Base-by-base conservation (phyloP, 805 yeast species). In the Cyberlindnera saturnus region DNA sequence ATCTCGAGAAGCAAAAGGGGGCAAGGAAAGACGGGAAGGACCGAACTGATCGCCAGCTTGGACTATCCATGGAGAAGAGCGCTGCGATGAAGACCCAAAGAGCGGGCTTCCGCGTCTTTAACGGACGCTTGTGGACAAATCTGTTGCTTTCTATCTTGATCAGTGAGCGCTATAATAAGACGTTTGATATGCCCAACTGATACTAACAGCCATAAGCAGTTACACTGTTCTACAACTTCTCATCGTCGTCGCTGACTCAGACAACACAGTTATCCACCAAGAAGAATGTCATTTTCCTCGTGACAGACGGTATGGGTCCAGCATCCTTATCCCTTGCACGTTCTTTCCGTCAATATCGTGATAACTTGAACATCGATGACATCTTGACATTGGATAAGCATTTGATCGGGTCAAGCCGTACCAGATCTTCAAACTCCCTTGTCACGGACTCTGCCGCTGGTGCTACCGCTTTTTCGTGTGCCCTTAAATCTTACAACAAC, bases 371-470 rank as follows among this genome's bases (percentile, higher is more conserved):
- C 3, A 63, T 73, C 36, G 75, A 77, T 50, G 83, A 82, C 52
- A 63, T 76, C 16, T 69, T 87, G 49, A 62, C 67, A 9, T 56
- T 89, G 26, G 96, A 89, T 62, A 67, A 74, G 46, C 77, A 81
- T 59, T 65, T 88, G 38, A 74, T 89, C 41, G 98, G 98, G 23
- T 74, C 85, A 19, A 84, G 95, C 8, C 74, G 97, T 52, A 90
- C 98, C 0, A 73, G 89, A 48, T 85, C 96, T 15, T 77, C 79
- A 20, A 69, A 73, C 49, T 84, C 95, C 1, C 69, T 86, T 54
- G 77, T 90, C 46, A 90, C 98, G 0, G 98, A 90, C 61, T 86
- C 96, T 26, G 98, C 98, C 10, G 98, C 98, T 2, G 97, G 96
- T 14, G 98, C 96, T 14, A 88, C 96, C 13, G 96, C 96, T 1